These are phyloP conservation scores for Sindora glabra DNA, from an alignment of 306 rosid genomes.

Conservation along the genomic window DNA sequence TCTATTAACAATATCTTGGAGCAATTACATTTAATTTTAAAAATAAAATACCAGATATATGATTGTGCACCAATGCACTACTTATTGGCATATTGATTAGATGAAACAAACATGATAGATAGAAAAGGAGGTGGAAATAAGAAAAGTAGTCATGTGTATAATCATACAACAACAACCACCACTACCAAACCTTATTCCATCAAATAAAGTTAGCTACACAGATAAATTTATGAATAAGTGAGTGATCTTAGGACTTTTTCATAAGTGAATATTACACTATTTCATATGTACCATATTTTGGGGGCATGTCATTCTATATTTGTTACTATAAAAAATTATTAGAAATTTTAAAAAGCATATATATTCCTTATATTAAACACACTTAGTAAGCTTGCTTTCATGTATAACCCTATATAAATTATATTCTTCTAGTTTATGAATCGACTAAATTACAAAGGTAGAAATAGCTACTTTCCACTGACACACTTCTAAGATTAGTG, in stretches of 20 bases:
- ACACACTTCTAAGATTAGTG: background rate
- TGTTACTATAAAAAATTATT: constrained; percentile 6
- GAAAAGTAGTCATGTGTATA: no score
- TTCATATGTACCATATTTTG: background rate
- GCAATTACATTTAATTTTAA: no score
- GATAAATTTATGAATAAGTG: no score
- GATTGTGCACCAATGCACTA: no score
- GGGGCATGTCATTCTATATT: background rate
- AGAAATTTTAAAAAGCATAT: constrained; percentile 12
- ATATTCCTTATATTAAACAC: constrained; percentile 1
- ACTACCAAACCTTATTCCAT: no score
- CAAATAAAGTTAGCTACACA: no score
- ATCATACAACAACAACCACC: no score
- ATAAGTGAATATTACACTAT: constrained; percentile 9
- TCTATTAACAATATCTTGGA: no score
- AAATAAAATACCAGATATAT: no score
- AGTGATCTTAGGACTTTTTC: constrained; percentile 7
- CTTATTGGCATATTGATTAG: no score
- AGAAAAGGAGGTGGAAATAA: no score
- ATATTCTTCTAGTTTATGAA: constrained; percentile 2
- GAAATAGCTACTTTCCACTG: background rate
- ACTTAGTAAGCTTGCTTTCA: background rate
- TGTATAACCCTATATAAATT: background rate
- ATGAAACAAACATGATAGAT: no score
- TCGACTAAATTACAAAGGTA: background rate